Conservation (phyloP, 2,329 filamentous ascomycete species). For the Domatiomyces globalis region DNA sequence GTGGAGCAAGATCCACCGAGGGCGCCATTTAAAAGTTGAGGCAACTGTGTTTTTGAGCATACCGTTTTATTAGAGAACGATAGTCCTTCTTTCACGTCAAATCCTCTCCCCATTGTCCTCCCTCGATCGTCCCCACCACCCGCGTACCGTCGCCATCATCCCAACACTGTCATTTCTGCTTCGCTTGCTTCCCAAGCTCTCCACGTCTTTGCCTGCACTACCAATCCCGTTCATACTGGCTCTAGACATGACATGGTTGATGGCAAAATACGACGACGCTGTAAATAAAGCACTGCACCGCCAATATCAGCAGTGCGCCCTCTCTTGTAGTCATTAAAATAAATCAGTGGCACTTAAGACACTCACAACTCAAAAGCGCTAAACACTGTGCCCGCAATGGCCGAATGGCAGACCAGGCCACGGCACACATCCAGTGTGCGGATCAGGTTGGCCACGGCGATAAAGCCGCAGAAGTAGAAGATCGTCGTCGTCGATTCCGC, state of each 20-base stretch:
- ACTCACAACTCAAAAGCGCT: slow-evolving; percentile 35
- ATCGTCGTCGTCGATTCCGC: slow-evolving; percentile 61
- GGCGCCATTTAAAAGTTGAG: too few relatives aligned
- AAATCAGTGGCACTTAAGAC: too few relatives aligned
- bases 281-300: neutral
- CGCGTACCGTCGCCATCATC: neutral
- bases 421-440: slow-evolving; percentile 42
- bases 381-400: slow-evolving; percentile 40
- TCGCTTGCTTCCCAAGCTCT: neutral
- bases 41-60: too few relatives aligned
- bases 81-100: neutral
- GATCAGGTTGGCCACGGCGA: slow-evolving; percentile 53
- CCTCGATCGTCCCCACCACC: neutral
- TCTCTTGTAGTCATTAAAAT: neutral
- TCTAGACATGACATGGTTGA: neutral
- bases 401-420: slow-evolving; percentile 42
- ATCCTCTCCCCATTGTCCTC: neutral
- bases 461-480: slow-evolving; percentile 81
- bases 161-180: neutral
- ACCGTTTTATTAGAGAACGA: too few relatives aligned
- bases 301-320: too few relatives aligned
- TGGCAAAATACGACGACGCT: neutral
- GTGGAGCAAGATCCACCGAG: too few relatives aligned
- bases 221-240: neutral
- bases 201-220: neutral